phyloP scores from a whole-genome alignment of 805 yeast species.

The Wickerhamiella qilinensis region DNA sequence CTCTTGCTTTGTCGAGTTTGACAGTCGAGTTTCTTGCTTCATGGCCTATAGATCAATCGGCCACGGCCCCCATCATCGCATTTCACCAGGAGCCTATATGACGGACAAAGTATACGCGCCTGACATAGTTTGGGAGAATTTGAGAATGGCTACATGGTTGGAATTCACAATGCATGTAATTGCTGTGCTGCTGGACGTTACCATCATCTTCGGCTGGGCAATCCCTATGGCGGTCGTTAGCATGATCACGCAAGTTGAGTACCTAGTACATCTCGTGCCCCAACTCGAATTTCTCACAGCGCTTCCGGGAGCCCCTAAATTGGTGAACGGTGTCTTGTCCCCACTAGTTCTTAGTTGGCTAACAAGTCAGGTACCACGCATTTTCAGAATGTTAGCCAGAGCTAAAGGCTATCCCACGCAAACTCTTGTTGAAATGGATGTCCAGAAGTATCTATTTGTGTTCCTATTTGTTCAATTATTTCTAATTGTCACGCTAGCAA shows the following conservation, averaged over 20 bases:
- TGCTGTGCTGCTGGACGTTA: slow-evolving; percentile 31
- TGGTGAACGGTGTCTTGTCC: slow-evolving; percentile 50
- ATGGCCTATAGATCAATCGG: slow-evolving; percentile 33
- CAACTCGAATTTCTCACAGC: slow-evolving; percentile 37
- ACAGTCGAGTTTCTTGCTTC: slow-evolving; percentile 38
- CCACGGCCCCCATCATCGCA: not conserved
- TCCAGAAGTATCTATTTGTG: slow-evolving; percentile 63
- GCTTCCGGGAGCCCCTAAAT: slow-evolving; percentile 38
- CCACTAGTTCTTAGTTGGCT: slow-evolving; percentile 46
- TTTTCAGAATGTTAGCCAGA: slow-evolving; percentile 38
- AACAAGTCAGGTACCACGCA: slow-evolving; percentile 43
- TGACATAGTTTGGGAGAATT: slow-evolving; percentile 59
- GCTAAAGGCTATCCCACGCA: slow-evolving; percentile 47
- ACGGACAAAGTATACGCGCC: slow-evolving; percentile 38
- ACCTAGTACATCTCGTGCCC: slow-evolving; percentile 45
- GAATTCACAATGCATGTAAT: slow-evolving; percentile 23
- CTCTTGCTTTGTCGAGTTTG: slow-evolving; percentile 44
- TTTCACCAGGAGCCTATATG: slow-evolving; percentile 5
- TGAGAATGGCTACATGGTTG: slow-evolving; percentile 27
- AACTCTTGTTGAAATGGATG: slow-evolving; percentile 46
- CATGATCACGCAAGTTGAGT: slow-evolving; percentile 56
- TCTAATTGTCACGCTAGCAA: slow-evolving; percentile 68
- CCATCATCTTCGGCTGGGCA: slow-evolving; percentile 53
- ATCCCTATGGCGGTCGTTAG: slow-evolving; percentile 74
- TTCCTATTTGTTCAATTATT: slow-evolving; percentile 73